phyloP scores from a whole-genome alignment of 306 rosid species.

The Acacia acuminata region DNA sequence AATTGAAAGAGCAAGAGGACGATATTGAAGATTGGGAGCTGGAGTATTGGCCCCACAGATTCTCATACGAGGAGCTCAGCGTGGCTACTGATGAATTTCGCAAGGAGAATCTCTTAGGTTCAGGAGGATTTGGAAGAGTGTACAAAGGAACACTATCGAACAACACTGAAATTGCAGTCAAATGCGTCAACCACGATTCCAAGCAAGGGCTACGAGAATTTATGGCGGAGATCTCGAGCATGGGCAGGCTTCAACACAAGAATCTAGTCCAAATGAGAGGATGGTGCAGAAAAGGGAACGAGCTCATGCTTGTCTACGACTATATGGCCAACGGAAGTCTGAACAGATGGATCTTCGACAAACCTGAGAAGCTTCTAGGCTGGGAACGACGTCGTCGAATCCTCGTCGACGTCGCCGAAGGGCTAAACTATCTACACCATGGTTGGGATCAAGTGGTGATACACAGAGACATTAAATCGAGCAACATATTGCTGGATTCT shows the following conservation, averaged over 20 bases:
- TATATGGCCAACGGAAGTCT: constrained; percentile 91
- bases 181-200: constrained; percentile 88
- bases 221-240: constrained; percentile 93
- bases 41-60: constrained; percentile 91
- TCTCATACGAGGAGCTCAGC: constrained; percentile 65
- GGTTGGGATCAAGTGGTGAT: constrained; percentile 93
- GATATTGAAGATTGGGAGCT: constrained; percentile 93
- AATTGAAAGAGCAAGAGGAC: constrained; percentile 53
- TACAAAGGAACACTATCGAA: constrained; percentile 62
- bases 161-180: constrained; percentile 70
- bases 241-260: constrained; percentile 93
- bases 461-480: constrained; percentile 82
- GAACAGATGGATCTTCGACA: constrained; percentile 71
- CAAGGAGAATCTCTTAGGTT: constrained; percentile 53
- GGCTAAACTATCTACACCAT: constrained; percentile 77
- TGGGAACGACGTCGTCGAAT: constrained; percentile 70
- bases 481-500: constrained; percentile 71
- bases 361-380: constrained; percentile 42
- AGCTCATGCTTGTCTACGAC: constrained; percentile 83
- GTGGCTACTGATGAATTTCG: constrained; percentile 61
- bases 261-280: constrained; percentile 89
- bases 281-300: constrained; percentile 78
- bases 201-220: constrained; percentile 88
- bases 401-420: constrained; percentile 85
- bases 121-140: constrained; percentile 89